Percentiles rank a stretch among this genome's conserved stretches.
phyloP scores from a whole-genome alignment of 2,329 filamentous ascomycete genomes.

The Aspergillus sp. region DNA sequence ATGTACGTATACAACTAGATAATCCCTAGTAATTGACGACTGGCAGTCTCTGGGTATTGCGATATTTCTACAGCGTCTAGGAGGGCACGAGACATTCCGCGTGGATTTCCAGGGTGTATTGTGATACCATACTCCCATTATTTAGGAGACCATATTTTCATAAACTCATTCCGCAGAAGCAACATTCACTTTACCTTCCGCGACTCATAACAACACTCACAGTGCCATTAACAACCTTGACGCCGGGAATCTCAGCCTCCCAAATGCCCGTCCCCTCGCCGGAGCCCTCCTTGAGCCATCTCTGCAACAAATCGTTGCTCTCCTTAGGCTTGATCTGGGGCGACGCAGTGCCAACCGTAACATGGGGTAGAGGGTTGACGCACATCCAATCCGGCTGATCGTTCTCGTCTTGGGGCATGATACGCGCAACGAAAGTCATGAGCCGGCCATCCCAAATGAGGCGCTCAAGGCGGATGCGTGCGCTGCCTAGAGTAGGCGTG shows the following conservation, averaged over 20 bases:
- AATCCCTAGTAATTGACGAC: too few relatives aligned
- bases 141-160: too few relatives aligned
- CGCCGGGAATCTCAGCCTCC: conserved; percentile 59
- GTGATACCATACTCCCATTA: too few relatives aligned
- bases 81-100: too few relatives aligned
- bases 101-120: too few relatives aligned
- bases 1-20: too few relatives aligned
- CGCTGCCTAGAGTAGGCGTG: conserved; percentile 40
- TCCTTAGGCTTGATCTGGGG: conserved; percentile 84
- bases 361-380: conserved; percentile 78
- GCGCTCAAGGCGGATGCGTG: conserved; percentile 61
- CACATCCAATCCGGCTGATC: conserved; percentile 64
- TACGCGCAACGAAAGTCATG: conserved; percentile 87
- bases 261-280: conserved; percentile 56
- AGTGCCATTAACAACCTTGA: conserved; percentile 59
- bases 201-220: conserved; percentile 56
- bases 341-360: conserved; percentile 84
- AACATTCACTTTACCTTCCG: conserved; percentile 5
- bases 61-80: too few relatives aligned
- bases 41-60: too few relatives aligned
- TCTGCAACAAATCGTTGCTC: conserved; percentile 80
- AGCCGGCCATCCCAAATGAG: conserved; percentile 83
- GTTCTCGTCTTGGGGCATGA: conserved; percentile 52
- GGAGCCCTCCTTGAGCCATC: conserved; percentile 70
- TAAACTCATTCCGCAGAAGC: background rate